Percentiles rank a stretch among this genome's conserved stretches.
phyloP scores from a whole-genome alignment of 1,139 yeast species.

The Tardiomyces digboiensis region DNA sequence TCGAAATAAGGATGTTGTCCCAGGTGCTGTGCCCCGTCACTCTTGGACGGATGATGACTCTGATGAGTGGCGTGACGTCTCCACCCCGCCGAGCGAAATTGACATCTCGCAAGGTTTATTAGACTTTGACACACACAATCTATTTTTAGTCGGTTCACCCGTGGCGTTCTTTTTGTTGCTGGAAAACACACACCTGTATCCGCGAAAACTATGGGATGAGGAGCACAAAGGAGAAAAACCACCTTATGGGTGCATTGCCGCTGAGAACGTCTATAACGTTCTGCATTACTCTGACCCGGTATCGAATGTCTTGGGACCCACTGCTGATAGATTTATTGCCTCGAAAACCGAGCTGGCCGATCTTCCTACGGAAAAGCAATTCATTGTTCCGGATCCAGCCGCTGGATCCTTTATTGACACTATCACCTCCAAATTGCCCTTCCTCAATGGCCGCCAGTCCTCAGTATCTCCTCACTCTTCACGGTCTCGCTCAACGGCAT shows the following conservation, averaged over 20 bases:
- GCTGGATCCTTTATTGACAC: conserved; percentile 12
- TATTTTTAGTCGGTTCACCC: conserved; percentile 84
- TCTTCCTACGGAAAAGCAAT: conserved; percentile 18
- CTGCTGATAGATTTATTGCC: conserved; percentile 26
- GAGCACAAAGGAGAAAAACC: conserved; percentile 5
- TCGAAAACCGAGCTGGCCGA: conserved; percentile 18
- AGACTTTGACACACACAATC: conserved; percentile 61
- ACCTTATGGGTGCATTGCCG: conserved; percentile 33
- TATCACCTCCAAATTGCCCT: conserved; percentile 14
- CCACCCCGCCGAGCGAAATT: neutral
- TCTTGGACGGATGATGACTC: neutral
- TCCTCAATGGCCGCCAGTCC: conserved; percentile 1
- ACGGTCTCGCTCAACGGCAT: neutral
- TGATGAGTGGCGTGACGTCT: neutral
- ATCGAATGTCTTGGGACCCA: conserved; percentile 29
- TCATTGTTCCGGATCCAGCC: conserved; percentile 7
- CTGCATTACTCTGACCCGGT: conserved; percentile 33
- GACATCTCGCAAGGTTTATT: conserved; percentile 18
- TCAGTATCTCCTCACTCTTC: neutral
- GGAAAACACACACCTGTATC: conserved; percentile 17
- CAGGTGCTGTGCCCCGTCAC: neutral
- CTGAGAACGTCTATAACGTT: conserved; percentile 29
- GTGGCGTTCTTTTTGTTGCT: conserved; percentile 58
- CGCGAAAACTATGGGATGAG: conserved; percentile 16
- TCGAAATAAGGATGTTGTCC: conserved; percentile 3